phyloP scores from a whole-genome alignment of 2,329 filamentous ascomycete genomes.

The Fusarium dlaminii region DNA sequence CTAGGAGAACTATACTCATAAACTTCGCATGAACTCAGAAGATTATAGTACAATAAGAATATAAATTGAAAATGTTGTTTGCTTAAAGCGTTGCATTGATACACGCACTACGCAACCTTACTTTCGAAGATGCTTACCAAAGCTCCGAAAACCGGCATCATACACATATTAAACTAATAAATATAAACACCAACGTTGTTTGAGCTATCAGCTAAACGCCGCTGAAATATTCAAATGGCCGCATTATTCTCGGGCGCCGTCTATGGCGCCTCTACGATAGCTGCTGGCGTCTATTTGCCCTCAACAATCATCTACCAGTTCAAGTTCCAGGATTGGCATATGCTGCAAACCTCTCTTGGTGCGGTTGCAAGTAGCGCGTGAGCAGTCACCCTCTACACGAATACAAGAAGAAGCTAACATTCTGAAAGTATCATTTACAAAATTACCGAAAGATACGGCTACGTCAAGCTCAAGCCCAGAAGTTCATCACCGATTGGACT shows the following conservation, averaged over 20 bases:
- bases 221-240: conserved; percentile 39
- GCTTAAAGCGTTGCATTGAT: not conserved
- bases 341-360: conserved; percentile 71
- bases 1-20: no score
- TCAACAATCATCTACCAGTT: conserved; percentile 69
- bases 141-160: conserved; percentile 21
- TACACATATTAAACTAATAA: not conserved
- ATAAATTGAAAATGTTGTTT: not conserved
- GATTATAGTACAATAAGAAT: not conserved
- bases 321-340: conserved; percentile 69
- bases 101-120: not conserved
- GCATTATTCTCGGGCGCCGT: conserved; percentile 60
- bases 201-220: not conserved
- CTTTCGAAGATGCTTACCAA: not conserved
- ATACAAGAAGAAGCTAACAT: not conserved
- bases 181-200: not conserved
- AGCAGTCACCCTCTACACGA: conserved; percentile 39
- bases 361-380: conserved; percentile 71
- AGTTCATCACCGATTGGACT: conserved; percentile 62
- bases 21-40: rapidly evolving
- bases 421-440: conserved; percentile 55
- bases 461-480: conserved; percentile 58
- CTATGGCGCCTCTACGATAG: conserved; percentile 70
- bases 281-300: conserved; percentile 68
- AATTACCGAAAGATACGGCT: conserved; percentile 54